A percentile compares a stretch with the other conserved stretches of the same genome.
phyloP scores from a whole-genome alignment of 257 asterid species.

The Datura wrightii region DNA sequence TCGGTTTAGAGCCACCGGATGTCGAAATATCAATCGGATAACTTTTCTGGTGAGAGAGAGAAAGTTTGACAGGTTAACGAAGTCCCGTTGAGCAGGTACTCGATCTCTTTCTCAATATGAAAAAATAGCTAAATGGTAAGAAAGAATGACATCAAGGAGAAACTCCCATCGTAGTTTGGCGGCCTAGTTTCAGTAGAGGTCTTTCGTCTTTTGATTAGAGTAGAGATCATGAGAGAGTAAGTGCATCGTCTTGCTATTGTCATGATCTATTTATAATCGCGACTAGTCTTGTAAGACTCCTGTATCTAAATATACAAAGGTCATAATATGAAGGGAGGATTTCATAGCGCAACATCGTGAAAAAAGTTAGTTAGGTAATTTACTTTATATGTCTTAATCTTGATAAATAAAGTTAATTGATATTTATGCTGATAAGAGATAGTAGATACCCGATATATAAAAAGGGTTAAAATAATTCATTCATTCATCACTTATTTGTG shows the following conservation, averaged over 20 bases:
- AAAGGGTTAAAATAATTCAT: too few species aligned
- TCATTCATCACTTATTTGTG: too few species aligned
- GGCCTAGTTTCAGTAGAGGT: not conserved
- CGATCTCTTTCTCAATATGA: not conserved
- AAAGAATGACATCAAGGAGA: not conserved
- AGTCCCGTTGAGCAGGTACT: not conserved
- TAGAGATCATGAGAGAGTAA: not conserved
- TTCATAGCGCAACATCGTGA: too few species aligned
- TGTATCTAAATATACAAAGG: too few species aligned
- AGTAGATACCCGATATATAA: too few species aligned
- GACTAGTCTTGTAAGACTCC: too few species aligned
- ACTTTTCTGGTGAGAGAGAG: not conserved
- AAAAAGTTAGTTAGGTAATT: too few species aligned
- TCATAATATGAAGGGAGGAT: too few species aligned
- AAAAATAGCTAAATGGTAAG: not conserved
- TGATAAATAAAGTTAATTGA: too few species aligned
- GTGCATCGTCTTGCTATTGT: not conserved
- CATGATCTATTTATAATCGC: not conserved
- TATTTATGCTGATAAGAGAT: too few species aligned
- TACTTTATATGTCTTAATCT: not conserved
- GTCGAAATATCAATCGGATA: too few species aligned
- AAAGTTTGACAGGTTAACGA: too few species aligned
- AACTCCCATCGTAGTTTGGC: not conserved
- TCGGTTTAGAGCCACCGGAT: not conserved
- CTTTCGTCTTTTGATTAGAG: not conserved